Conservation (phyloP, 805 yeast species). For the Starmerella ratchasimensis region DNA sequence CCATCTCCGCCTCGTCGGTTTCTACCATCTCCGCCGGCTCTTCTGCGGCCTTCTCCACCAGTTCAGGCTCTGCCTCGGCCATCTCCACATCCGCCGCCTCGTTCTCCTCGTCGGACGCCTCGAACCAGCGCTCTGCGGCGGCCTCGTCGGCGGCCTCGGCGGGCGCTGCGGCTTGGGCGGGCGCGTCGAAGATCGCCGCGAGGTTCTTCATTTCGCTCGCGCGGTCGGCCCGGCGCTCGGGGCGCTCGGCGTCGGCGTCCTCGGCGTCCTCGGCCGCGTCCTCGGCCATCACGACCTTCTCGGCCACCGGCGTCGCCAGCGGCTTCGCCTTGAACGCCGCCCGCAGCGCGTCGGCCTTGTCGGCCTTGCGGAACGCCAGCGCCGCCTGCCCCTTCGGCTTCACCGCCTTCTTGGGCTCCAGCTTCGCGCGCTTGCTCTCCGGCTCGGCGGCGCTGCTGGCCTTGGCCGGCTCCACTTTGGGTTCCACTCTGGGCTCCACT, state of each 20-base stretch:
- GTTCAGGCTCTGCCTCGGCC: background rate
- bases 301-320: constrained; percentile 5
- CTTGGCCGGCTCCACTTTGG: no score
- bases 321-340: constrained; percentile 2
- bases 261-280: constrained; percentile 1
- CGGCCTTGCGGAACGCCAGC: constrained; percentile 1
- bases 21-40: background rate
- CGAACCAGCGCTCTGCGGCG: background rate
- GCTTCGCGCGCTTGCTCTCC: no score
- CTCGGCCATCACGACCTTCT: constrained; percentile 12
- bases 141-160: background rate
- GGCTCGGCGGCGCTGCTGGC: no score
- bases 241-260: background rate
- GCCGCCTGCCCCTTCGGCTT: background rate
- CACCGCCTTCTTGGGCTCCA: background rate
- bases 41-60: background rate
- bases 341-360: constrained; percentile 5
- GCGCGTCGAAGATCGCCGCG: constrained; percentile 7
- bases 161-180: background rate
- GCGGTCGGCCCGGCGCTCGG: no score
- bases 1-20: background rate
- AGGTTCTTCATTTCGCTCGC: constrained; percentile 7
- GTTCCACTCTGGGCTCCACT: no score
- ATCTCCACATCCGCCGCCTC: background rate
- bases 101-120: background rate